These are phyloP conservation scores for Lomentospora prolificans DNA, from an alignment of 2,329 filamentous ascomycete genomes.

Conservation along the genomic window DNA sequence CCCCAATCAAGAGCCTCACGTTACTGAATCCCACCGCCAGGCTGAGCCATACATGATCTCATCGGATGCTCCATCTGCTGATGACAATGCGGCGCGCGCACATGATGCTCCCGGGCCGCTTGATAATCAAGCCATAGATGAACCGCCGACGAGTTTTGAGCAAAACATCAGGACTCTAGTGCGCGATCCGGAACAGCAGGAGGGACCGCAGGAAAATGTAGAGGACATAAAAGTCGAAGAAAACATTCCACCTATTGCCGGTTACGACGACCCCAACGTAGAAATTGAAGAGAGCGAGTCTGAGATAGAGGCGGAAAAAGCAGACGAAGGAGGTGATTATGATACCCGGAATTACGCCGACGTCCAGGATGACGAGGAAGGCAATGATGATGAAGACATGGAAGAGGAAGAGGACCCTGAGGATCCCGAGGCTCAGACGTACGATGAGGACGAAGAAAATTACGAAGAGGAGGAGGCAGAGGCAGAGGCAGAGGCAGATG, in stretches of 20 bases:
- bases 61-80: not conserved
- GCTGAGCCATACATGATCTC: not conserved
- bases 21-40: not conserved
- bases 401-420: constrained; percentile 14
- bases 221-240: constrained; percentile 15
- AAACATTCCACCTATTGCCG: not conserved
- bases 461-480: constrained; percentile 16
- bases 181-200: not conserved
- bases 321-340: constrained; percentile 3
- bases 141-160: not conserved
- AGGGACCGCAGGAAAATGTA: constrained; percentile 9
- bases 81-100: not conserved
- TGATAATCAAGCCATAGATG: not conserved
- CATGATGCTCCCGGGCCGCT: not conserved
- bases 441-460: constrained; percentile 17
- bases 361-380: constrained; percentile 12
- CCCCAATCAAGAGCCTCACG: not conserved
- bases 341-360: constrained; percentile 7
- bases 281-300: not conserved
- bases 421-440: constrained; percentile 18
- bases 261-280: constrained; percentile 3
- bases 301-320: constrained; percentile 2
- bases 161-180: constrained; percentile 1
- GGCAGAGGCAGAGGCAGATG: constrained; percentile 21
- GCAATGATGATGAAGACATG: constrained; percentile 22